Conservation (phyloP, 441 rosid genomes). For the Adansonia madagascariensis region DNA sequence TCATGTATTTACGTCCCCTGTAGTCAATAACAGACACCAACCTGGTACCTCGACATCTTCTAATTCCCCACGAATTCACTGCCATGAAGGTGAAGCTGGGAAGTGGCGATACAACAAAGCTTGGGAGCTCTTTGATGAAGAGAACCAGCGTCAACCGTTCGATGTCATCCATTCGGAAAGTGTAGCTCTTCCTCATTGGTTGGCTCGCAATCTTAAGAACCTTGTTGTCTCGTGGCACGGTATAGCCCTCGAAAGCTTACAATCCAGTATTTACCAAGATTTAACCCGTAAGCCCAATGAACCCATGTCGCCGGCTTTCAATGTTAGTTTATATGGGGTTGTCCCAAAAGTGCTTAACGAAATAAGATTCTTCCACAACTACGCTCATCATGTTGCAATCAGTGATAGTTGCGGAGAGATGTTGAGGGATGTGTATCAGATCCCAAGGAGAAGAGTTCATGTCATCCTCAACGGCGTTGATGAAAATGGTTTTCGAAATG, state of each 20-base stretch:
- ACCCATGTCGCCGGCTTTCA: conserved; percentile 57
- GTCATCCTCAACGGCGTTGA: conserved; percentile 88
- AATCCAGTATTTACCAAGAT: conserved; percentile 79
- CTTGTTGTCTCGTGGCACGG: conserved; percentile 94
- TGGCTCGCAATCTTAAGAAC: conserved; percentile 63
- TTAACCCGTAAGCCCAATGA: conserved; percentile 64
- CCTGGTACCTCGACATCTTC: background rate
- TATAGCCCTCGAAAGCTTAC: conserved; percentile 82
- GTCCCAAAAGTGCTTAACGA: conserved; percentile 76
- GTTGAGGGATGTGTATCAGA: conserved; percentile 85
- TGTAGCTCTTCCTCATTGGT: conserved; percentile 81
- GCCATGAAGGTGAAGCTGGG: conserved; percentile 76
- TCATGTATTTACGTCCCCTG: conserved; percentile 84
- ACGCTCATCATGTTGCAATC: conserved; percentile 81
- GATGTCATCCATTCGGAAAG: conserved; percentile 91
- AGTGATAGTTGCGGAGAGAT: conserved; percentile 96
- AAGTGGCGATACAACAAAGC: conserved; percentile 79
- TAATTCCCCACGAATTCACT: conserved; percentile 52
- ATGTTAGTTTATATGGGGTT: conserved; percentile 57
- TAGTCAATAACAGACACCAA: conserved; percentile 24
- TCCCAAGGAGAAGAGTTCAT: conserved; percentile 77
- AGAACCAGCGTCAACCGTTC: conserved; percentile 53
- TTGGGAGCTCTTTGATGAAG: conserved; percentile 74
- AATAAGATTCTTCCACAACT: conserved; percentile 80
- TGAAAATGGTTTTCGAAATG: conserved; percentile 57